phyloP scores from a whole-genome alignment of 2,329 filamentous ascomycete species.

The Fusarium brachygibbosum region DNA sequence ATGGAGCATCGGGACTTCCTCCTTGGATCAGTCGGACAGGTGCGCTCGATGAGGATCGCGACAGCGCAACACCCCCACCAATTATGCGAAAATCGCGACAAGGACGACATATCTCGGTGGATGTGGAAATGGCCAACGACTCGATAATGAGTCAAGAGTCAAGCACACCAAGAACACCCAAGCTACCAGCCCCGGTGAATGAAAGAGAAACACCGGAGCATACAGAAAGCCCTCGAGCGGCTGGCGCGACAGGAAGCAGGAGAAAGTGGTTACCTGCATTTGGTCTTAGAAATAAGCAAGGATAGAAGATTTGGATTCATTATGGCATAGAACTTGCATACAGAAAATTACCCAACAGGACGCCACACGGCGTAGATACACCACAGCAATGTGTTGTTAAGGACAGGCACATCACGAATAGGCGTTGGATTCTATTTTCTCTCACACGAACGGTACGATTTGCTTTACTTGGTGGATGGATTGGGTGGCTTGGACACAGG shows the following conservation, averaged over 20 bases:
- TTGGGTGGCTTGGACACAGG: conserved; percentile 20
- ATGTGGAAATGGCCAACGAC: conserved; percentile 28
- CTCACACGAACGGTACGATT: conserved; percentile 18
- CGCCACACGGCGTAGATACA: conserved; percentile 21
- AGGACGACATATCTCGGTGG: conserved; percentile 47
- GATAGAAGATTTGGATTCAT: conserved; percentile 44
- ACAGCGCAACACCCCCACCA: conserved; percentile 68
- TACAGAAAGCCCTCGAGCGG: conserved; percentile 32
- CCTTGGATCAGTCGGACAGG: conserved; percentile 57
- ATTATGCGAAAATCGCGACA: conserved; percentile 63
- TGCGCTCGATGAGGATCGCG: conserved; percentile 58
- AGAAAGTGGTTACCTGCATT: conserved; percentile 57
- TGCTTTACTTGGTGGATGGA: conserved; percentile 22
- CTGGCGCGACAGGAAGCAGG: conserved; percentile 48
- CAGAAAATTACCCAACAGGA: conserved; percentile 16
- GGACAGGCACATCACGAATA: conserved; percentile 22
- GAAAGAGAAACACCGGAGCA: conserved; percentile 36
- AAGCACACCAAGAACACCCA: conserved; percentile 36
- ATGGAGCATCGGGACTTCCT: conserved; percentile 55
- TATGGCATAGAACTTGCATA: conserved; percentile 26
- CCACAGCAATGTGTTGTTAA: conserved; percentile 10
- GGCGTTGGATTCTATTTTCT: conserved; percentile 44
- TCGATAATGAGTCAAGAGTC: conserved; percentile 33
- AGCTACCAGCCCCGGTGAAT: conserved; percentile 11
- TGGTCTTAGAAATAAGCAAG: conserved; percentile 48